Percentiles rank a stretch among this genome's conserved stretches.
Conservation (phyloP, 441 rosid species). For the Flueggea neowawraea region DNA sequence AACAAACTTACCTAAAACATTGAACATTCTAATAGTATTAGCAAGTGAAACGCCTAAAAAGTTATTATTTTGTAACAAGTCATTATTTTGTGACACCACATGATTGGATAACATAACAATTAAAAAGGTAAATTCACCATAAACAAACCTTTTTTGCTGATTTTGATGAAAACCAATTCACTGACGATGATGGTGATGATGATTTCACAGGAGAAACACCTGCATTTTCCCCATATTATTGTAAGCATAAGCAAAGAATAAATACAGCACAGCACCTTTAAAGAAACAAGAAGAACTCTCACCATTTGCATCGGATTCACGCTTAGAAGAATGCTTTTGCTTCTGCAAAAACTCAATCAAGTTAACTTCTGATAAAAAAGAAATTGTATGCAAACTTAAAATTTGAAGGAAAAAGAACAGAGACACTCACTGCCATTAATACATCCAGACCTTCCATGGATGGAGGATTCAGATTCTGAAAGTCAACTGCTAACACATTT, state of each 20-base stretch:
- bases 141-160: slow-evolving; percentile 76
- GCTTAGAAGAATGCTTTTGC: slow-evolving; percentile 51
- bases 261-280: slow-evolving; percentile 2
- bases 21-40: neutral
- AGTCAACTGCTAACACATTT: slow-evolving; percentile 50
- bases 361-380: neutral
- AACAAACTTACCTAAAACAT: no score
- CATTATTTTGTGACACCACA: no score
- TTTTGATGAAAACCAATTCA: slow-evolving; percentile 85
- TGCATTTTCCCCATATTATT: slow-evolving; percentile 21
- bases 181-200: slow-evolving; percentile 53
- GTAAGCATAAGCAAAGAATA: slow-evolving; percentile 8
- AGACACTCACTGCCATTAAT: slow-evolving; percentile 52
- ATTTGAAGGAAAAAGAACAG: neutral
- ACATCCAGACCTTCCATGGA: slow-evolving; percentile 68
- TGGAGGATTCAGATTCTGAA: slow-evolving; percentile 58
- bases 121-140: no score
- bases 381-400: neutral
- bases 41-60: neutral
- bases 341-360: slow-evolving; percentile 32
- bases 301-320: slow-evolving; percentile 57
- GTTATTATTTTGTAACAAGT: no score
- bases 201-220: slow-evolving; percentile 42
- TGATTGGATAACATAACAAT: no score
- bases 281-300: slow-evolving; percentile 19